Percentiles rank a stretch among this genome's conserved stretches.
These are phyloP conservation scores for Paspalum vaginatum DNA, from an alignment of 176 grass and related monocot species.

Conservation along the genomic window DNA sequence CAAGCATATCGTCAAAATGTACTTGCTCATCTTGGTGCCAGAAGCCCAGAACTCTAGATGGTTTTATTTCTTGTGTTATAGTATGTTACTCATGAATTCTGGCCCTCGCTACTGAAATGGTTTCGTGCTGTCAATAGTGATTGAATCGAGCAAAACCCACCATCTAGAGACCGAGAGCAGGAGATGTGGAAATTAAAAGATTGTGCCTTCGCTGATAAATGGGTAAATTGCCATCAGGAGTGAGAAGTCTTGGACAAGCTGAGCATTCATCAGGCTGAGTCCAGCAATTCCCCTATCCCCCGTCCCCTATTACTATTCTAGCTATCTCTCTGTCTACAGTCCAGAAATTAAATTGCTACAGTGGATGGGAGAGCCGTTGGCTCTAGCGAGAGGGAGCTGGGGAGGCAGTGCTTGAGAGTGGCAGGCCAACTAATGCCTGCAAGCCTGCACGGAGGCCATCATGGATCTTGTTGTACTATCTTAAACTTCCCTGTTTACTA, in stretches of 20 bases:
- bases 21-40: slow-evolving; percentile 1
- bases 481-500: too few species aligned
- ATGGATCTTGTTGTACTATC: not conserved
- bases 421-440: not conserved
- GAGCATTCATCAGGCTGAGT: not conserved
- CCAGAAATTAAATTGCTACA: too few species aligned
- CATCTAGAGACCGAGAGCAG: not conserved
- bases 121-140: not conserved
- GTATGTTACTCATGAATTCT: not conserved
- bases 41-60: not conserved
- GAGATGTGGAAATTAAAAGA: not conserved
- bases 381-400: too few species aligned
- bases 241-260: not conserved
- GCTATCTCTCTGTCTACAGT: too few species aligned
- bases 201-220: not conserved
- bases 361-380: too few species aligned
- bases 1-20: not conserved
- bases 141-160: not conserved
- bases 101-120: not conserved
- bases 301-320: too few species aligned
- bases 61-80: not conserved
- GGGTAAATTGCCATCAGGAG: not conserved
- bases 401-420: not conserved
- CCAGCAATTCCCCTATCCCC: too few species aligned
- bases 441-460: not conserved